Base-by-base conservation (phyloP, 1,139 yeast species). In the Arxiozyma heterogenica region DNA sequence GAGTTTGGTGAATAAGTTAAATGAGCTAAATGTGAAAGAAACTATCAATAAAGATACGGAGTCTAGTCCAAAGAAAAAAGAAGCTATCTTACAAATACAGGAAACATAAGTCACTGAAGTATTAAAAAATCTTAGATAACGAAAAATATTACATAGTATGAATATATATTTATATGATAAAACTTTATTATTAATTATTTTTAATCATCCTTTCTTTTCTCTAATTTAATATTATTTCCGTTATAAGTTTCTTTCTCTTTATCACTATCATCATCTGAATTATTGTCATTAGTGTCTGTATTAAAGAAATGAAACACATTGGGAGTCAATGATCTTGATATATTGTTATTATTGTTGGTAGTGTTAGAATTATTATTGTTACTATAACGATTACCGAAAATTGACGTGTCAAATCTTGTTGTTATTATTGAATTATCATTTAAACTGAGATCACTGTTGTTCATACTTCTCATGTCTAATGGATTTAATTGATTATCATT, bases 171-270 rank as follows among this genome's bases (percentile, higher is more conserved):
- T 51, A 47, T 44, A 1, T 18, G 30, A 27, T 27, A 27, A 27
- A 27, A 27, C 8, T 27, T 8, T 5, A 27, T 2, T 27, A 8
- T 8, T 4, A 27, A 2, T 7, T 27, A 8, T 27, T 11, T 27
- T 27, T 53, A 23, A 18, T 54, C 51, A 53, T 60, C 61, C 21
- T 62, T 67, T 39, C 73, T 74, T 57, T 76, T 79, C 56, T 77
- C 78, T 51, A 77, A 58, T 51, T 71, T 72, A 20, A 75, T 61
- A 21, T 72, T 73, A 59, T 77, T 77, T 2, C 82, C 81, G 59
- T 77, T 77, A 58, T 77, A 77, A 1, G 79, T 74, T 18, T 66
- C 60, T 43, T 74, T 66, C 48, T 74, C 75, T 15, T 62, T 63
- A 17, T 61, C 62, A 7, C 63, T 64, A 12, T 59, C 59, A 6